These are phyloP conservation scores for Yamadazyma dushanensis DNA, from an alignment of 1,139 yeast genomes.

Conservation along the genomic window DNA sequence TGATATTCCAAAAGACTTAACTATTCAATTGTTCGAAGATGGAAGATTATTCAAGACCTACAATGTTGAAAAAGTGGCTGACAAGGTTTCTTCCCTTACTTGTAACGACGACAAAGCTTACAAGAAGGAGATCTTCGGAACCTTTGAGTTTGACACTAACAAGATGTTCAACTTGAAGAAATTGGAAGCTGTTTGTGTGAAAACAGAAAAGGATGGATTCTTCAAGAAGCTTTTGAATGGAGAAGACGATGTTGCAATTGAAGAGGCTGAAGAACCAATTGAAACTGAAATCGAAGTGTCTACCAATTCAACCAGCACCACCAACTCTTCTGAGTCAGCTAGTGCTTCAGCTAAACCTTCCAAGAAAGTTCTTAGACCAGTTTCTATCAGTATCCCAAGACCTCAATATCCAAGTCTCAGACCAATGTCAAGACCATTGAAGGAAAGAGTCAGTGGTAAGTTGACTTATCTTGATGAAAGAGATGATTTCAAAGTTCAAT, in stretches of 20 bases:
- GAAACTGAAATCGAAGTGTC: conserved; percentile 9
- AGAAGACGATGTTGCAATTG: conserved; percentile 17
- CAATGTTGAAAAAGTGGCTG: conserved; percentile 28
- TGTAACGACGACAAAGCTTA: conserved; percentile 38
- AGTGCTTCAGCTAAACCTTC: conserved; percentile 16
- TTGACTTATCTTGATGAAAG: conserved; percentile 35
- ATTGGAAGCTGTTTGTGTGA: conserved; percentile 42
- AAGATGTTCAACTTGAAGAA: conserved; percentile 48
- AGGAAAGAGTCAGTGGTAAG: conserved; percentile 28
- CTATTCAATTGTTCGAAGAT: conserved; percentile 55
- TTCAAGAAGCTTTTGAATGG: conserved; percentile 29
- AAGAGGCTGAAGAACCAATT: conserved; percentile 15
- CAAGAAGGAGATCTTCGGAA: conserved; percentile 34
- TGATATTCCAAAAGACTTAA: conserved; percentile 27
- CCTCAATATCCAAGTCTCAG: conserved; percentile 38
- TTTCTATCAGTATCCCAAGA: conserved; percentile 24
- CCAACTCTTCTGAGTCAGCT: conserved; percentile 17
- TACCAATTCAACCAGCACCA: conserved; percentile 11
- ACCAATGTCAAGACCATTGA: conserved; percentile 47
- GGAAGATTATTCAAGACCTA: conserved; percentile 46
- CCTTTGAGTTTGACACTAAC: conserved; percentile 48
- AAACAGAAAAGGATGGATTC: conserved; percentile 23
- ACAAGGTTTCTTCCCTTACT: conserved; percentile 43
- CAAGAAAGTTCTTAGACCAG: conserved; percentile 21
- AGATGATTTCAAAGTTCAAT: conserved; percentile 48